Conservation (phyloP, 805 yeast genomes). For the Wickerhamiella siamensis region DNA sequence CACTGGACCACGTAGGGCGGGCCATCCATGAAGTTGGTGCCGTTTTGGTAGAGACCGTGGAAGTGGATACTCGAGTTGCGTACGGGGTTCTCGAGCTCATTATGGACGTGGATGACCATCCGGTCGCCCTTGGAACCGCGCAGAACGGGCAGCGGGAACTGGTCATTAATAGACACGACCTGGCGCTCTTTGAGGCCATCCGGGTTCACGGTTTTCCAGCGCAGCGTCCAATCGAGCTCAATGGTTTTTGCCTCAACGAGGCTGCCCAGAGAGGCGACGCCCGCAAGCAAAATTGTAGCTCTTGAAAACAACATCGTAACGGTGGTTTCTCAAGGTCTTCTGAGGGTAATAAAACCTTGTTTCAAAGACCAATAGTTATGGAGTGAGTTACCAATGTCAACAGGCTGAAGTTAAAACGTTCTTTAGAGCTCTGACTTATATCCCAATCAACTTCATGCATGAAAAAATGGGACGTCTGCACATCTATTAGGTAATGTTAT, state of each 20-base stretch:
- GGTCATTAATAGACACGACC: conserved; percentile 51
- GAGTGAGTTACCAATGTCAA: too few species aligned
- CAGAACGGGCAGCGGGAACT: conserved; percentile 78
- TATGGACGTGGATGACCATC: conserved; percentile 54
- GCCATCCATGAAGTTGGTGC: conserved; percentile 74
- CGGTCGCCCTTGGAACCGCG: conserved; percentile 69
- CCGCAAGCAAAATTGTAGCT: neutral
- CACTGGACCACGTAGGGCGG: conserved; percentile 81
- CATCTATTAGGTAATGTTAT: neutral
- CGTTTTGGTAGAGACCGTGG: conserved; percentile 84
- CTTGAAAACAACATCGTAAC: neutral
- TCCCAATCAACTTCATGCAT: neutral
- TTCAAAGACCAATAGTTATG: too few species aligned
- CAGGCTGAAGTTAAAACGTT: too few species aligned
- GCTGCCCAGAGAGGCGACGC: neutral
- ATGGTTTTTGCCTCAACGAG: conserved; percentile 7
- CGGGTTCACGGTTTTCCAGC: conserved; percentile 31
- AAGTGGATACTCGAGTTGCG: conserved; percentile 72
- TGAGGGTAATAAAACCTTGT: too few species aligned
- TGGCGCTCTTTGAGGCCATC: conserved; percentile 39
- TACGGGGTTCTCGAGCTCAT: conserved; percentile 43
- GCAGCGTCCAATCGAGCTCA: conserved; percentile 26
- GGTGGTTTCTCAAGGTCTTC: neutral
- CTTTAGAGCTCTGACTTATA: neutral
- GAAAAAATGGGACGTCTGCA: neutral